Evolutionary conservation across 805 yeast genomes (phyloP), one percentile per base, ranked within the genome.

Genomic region (Candida maesae): DNA sequence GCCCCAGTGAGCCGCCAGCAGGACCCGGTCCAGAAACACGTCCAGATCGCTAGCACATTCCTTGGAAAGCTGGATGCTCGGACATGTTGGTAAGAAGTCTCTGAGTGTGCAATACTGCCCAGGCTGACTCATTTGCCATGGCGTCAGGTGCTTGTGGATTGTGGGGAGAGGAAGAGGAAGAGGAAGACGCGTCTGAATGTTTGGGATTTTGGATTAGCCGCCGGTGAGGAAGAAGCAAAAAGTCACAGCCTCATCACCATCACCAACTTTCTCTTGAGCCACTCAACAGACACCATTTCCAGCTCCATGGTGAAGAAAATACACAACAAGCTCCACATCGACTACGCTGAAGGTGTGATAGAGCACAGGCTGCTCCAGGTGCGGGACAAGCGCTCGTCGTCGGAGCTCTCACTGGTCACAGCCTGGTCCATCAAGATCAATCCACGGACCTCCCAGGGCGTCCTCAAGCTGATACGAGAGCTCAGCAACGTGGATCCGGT

Each of bases 371-470:
- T 78, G 11, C 61, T 68, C 38, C 83, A 78, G 50, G 56, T 78
- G 5, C 59, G 68, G 40, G 55, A 59, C 35, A 43, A 36, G 5
- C 42, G 38, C 5, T 37, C 42, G 11, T 36, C 47, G 1, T 51
- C 58, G 35, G 51, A 43, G 6, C 59, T 67, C 13, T 44, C 51
- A 2, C 47, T 63, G n/a, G 54, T 63, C 1, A 42, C 54, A 1
- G 76, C 69, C 2, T 78, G 83, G 83, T 59, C 69, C 24, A 68
- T 78, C 37, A 65, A 62, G 18, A 67, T 78, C 14, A 41, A 51
- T 2, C 73, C 81, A 2, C 50, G 36, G 33, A 50, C 55, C 16
- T 66, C 71, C 1, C 44, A 50, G 7, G 37, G 13, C 48, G 57
- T 44, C 11, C 24, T 41, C 39, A 53, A 36, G 27, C 44, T 61